phyloP scores from a whole-genome alignment of 306 rosid genomes.

The Bauhinia variegata region DNA sequence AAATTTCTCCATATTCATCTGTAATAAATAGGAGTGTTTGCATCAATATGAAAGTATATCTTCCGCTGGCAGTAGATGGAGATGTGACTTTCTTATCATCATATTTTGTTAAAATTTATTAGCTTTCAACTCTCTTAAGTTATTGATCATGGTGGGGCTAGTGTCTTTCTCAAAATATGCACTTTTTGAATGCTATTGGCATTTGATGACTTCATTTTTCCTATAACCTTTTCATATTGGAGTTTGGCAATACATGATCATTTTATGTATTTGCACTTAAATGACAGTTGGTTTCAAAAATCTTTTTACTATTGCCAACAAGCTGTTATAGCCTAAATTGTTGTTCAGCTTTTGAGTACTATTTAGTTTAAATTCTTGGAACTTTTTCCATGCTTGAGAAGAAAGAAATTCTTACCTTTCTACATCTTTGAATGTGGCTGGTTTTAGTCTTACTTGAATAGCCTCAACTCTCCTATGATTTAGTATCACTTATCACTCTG shows the following conservation, averaged over 20 bases:
- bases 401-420: neutral
- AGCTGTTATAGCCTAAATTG: neutral
- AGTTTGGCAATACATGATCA: conserved; percentile 18
- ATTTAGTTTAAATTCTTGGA: neutral
- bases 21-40: conserved; percentile 22
- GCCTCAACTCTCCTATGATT: conserved; percentile 15
- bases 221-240: neutral
- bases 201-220: conserved; percentile 15
- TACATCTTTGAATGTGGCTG: conserved; percentile 18
- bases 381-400: neutral
- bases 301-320: neutral
- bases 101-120: conserved; percentile 9
- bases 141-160: conserved; percentile 1
- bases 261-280: conserved; percentile 21
- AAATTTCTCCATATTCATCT: conserved; percentile 31
- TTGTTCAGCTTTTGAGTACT: neutral
- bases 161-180: conserved; percentile 9
- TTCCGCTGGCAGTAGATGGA: conserved; percentile 8
- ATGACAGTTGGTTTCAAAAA: conserved; percentile 3
- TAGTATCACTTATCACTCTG: conserved; percentile 22
- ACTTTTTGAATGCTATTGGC: conserved; percentile 7
- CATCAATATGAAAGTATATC: conserved; percentile 18
- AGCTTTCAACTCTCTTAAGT: conserved; percentile 15
- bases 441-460: conserved; percentile 18
- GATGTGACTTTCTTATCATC: conserved; percentile 16